Evolutionary conservation across 164 flowering plant species (phyloP), one percentile per base, ranked within the genome.

Genomic region (Kingdonia uniflora): DNA sequence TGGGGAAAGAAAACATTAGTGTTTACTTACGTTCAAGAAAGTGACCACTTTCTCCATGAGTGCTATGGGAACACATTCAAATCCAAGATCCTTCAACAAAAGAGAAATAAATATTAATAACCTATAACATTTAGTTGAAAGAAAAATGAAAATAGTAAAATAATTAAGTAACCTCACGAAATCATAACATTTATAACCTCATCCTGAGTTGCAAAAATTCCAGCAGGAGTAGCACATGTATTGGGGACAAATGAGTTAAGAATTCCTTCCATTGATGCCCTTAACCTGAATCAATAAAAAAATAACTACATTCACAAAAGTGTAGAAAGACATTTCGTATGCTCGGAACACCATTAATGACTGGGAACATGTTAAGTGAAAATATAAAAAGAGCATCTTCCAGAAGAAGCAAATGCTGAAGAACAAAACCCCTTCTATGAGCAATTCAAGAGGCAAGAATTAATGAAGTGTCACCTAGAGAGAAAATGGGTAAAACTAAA

Each of bases 21-120:
- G 24, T 14, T 14, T 19, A 23, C 96, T 84, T 76, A 87, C 98
- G 72, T 94, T 94, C 23, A 89, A 67, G 62, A 94, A 94, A 49
- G 44, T 61, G 58, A 63, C 74, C 35, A 89, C 97, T 69, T 73
- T 82, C 68, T 89, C 99, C 89, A 89, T 76, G 54, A 89, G 86
- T 53, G 87, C 81, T 41, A 64, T 69, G 14, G 95, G 92, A 61
- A 85, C 97, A 54, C 97, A 89, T 74, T 94, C 99, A 65, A 94
- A 94, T 49, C 80, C 90, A 21, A 65, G 60, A 29, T 76, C 95
- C 99, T 92, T 62, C 62, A 69, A 49, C 15, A 49, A 33, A 14
- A 43, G 19, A 21, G 14, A 56, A 33, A 57, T 21, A 14, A 14
- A 64, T n/a, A 45, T 61, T 16, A 63, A 62, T 61, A 29, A 35